Percentiles rank a stretch among this genome's conserved stretches.
These are phyloP conservation scores for Brassica rapa DNA, from an alignment of 345 rosid genomes.

Conservation along the genomic window DNA sequence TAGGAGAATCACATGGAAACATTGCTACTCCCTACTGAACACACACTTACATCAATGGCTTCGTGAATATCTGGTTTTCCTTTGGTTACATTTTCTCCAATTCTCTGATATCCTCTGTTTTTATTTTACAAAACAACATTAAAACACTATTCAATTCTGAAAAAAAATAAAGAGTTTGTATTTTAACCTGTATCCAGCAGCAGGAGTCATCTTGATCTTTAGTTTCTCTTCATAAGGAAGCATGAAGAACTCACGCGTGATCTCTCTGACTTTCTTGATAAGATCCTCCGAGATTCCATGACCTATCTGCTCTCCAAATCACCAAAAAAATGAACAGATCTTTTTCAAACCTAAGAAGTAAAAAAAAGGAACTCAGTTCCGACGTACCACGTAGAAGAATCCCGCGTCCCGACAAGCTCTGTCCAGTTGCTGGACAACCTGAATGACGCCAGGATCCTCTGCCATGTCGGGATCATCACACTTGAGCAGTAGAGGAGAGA, in stretches of 20 bases:
- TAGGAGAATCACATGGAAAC: background rate
- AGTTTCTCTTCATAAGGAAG: conserved; percentile 67
- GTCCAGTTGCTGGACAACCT: conserved; percentile 65
- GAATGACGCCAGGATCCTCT: conserved; percentile 54
- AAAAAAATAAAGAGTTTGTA: background rate
- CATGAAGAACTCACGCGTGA: conserved; percentile 54
- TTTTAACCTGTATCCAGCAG: conserved; percentile 70
- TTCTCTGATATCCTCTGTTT: conserved; percentile 82
- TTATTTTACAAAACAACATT: background rate
- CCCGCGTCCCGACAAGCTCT: conserved; percentile 85
- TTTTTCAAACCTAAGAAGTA: background rate
- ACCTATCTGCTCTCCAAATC: conserved; percentile 57
- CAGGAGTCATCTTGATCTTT: conserved; percentile 72
- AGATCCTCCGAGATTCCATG: conserved; percentile 75
- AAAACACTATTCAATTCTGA: background rate
- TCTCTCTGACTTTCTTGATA: conserved; percentile 51
- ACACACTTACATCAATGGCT: conserved; percentile 75
- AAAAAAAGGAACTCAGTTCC: background rate
- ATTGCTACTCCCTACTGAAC: background rate
- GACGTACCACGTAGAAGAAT: conserved; percentile 82
- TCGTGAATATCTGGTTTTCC: conserved; percentile 77
- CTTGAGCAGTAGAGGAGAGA: conserved; percentile 58
- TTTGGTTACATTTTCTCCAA: conserved; percentile 82
- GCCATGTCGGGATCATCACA: conserved; percentile 64
- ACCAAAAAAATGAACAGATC: background rate